These are phyloP conservation scores for Mrakia frigida DNA, from an alignment of 768 basidiomycete species.

Conservation along the genomic window DNA sequence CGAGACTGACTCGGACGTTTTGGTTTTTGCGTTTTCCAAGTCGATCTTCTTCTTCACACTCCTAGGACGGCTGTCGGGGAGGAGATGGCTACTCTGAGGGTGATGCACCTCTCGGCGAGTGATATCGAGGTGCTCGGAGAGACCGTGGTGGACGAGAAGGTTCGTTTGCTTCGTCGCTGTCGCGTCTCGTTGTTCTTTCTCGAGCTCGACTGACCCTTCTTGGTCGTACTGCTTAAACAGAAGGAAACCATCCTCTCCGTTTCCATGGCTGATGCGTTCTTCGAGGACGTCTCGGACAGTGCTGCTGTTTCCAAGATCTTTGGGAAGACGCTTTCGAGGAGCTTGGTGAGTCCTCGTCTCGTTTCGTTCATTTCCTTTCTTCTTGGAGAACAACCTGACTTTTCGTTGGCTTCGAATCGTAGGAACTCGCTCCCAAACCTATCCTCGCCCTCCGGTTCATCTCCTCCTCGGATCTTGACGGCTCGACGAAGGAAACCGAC, in stretches of 20 bases:
- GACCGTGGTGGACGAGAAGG: slow-evolving; percentile 57
- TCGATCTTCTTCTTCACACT: slow-evolving; percentile 51
- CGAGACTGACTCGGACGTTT: slow-evolving; percentile 26
- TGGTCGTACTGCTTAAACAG: slow-evolving; percentile 44
- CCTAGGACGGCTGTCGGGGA: slow-evolving; percentile 48
- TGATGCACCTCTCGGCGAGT: slow-evolving; percentile 52
- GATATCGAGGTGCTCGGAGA: slow-evolving; percentile 63
- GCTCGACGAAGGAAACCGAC: slow-evolving; percentile 70
- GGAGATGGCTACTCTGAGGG: slow-evolving; percentile 40
- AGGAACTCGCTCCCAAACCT: slow-evolving; percentile 32
- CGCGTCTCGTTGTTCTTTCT: no score
- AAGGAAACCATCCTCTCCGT: slow-evolving; percentile 66
- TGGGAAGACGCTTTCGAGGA: slow-evolving; percentile 54
- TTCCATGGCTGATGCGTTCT: slow-evolving; percentile 57
- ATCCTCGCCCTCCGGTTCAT: slow-evolving; percentile 53
- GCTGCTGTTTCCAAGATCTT: slow-evolving; percentile 49
- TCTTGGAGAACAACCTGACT: neutral
- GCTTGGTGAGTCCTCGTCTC: slow-evolving; percentile 51
- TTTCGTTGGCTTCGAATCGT: no score
- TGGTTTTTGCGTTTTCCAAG: slow-evolving; percentile 36
- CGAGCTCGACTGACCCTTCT: neutral
- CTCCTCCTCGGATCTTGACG: slow-evolving; percentile 58
- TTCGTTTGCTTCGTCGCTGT: neutral
- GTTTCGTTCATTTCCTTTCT: neutral
- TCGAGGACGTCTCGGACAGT: slow-evolving; percentile 51